Evolutionary conservation across 2,329 filamentous ascomycete genomes (phyloP).

Genomic region (Verticillium nonalfalfae): DNA sequence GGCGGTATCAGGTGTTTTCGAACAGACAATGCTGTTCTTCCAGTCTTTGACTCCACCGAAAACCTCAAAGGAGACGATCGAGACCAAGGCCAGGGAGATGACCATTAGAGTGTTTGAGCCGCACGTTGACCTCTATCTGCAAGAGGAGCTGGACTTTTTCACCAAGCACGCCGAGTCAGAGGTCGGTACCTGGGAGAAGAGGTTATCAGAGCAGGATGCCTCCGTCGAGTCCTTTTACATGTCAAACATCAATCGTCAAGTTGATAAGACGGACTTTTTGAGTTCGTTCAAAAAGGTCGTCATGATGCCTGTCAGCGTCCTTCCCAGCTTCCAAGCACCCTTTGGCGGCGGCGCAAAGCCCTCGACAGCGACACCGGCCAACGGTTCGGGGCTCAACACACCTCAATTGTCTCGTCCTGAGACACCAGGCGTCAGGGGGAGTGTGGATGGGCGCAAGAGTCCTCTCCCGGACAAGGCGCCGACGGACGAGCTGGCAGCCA

Average conservation of each 20-base stretch:
- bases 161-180: slow-evolving; percentile 67
- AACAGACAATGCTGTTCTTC: slow-evolving; percentile 75
- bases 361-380: slow-evolving; percentile 15
- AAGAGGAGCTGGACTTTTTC: slow-evolving; percentile 86
- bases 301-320: slow-evolving; percentile 94
- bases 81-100: slow-evolving; percentile 59
- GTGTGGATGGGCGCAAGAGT: slow-evolving; percentile 30
- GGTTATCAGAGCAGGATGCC: slow-evolving; percentile 84
- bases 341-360: slow-evolving; percentile 34
- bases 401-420: slow-evolving; percentile 39
- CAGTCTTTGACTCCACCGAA: slow-evolving; percentile 63
- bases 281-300: slow-evolving; percentile 97
- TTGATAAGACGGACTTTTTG: slow-evolving; percentile 92
- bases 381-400: slow-evolving; percentile 20
- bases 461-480: slow-evolving; percentile 61
- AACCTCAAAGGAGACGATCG: slow-evolving; percentile 52
- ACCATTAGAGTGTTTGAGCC: slow-evolving; percentile 76
- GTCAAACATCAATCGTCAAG: slow-evolving; percentile 89
- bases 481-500: slow-evolving; percentile 87
- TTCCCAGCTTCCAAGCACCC: slow-evolving; percentile 56
- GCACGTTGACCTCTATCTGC: slow-evolving; percentile 87
- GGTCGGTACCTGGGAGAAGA: slow-evolving; percentile 84
- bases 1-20: slow-evolving; percentile 81
- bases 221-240: slow-evolving; percentile 91
- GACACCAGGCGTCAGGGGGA: slow-evolving; percentile 35